Evolutionary conservation across 345 rosid genomes (phyloP).

Genomic region (sweet orange (Citrus sinensis)): DVS_A1.0 CM039168.1:1338001-1338500

Average conservation of each 20-base stretch:
- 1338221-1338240: too few relatives aligned
- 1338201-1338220: too few relatives aligned
- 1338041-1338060: neutral
- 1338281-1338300: too few relatives aligned
- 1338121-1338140: too few relatives aligned
- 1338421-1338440: neutral
- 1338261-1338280: too few relatives aligned
- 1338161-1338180: too few relatives aligned
- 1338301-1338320: too few relatives aligned
- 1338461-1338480: slow-evolving; percentile 12
- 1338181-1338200: neutral
- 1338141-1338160: too few relatives aligned
- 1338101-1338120: too few relatives aligned
- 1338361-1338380: neutral
- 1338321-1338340: neutral
- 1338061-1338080: neutral
- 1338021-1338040: neutral
- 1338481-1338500: neutral
- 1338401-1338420: slow-evolving; percentile 5
- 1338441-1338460: slow-evolving; percentile 8
- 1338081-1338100: neutral
- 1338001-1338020: neutral
- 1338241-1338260: too few relatives aligned
- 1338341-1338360: too few relatives aligned
- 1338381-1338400: neutral